phyloP scores from a whole-genome alignment of 768 basidiomycete genomes.

The Tricholoma terreum region DNA sequence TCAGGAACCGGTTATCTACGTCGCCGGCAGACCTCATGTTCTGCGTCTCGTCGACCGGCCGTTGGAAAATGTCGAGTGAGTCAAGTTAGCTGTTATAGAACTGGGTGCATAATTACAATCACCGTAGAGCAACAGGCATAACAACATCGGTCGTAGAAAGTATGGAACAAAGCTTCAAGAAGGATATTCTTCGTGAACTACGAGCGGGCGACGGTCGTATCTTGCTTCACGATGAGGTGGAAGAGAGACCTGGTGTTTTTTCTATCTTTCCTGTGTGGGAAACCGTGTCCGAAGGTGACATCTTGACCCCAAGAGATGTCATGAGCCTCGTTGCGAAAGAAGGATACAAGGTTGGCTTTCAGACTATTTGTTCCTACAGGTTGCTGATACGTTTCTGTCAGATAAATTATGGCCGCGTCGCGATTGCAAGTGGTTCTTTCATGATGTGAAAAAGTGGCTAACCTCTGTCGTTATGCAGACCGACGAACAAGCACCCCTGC shows the following conservation, averaged over 20 bases:
- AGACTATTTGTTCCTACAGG: background rate
- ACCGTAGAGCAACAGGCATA: constrained; percentile 82
- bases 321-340: constrained; percentile 72
- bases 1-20: constrained; percentile 90
- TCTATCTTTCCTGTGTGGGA: constrained; percentile 96
- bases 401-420: constrained; percentile 86
- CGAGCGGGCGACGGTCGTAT: constrained; percentile 69
- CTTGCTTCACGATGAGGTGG: constrained; percentile 92
- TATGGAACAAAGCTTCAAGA: constrained; percentile 88
- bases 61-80: constrained; percentile 92
- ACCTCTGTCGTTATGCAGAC: constrained; percentile 50
- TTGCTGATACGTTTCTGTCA: constrained; percentile 23
- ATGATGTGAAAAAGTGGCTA: background rate
- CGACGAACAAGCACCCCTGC: constrained; percentile 95
- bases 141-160: constrained; percentile 86
- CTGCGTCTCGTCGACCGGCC: constrained; percentile 85
- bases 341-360: constrained; percentile 62
- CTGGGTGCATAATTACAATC: background rate
- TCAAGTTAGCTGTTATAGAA: background rate
- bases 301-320: constrained; percentile 84
- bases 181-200: constrained; percentile 84
- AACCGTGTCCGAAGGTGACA: constrained; percentile 72
- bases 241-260: constrained; percentile 87
- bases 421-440: constrained; percentile 63
- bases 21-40: constrained; percentile 86